Conservation (phyloP, 2,329 filamentous ascomycete genomes). For the Xylariales sp. region DNA sequence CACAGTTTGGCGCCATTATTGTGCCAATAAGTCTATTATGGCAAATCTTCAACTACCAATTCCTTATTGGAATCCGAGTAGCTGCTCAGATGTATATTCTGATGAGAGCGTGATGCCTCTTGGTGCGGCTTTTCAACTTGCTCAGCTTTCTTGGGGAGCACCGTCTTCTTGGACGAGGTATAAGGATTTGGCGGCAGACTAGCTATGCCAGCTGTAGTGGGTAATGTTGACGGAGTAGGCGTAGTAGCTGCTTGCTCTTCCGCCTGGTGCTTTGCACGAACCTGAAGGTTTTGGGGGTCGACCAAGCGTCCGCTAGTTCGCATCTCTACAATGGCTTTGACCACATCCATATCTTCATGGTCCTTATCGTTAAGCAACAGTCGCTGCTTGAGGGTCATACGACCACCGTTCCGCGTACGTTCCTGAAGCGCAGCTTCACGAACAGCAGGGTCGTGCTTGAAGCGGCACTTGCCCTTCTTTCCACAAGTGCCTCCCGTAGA, state of each 20-base stretch:
- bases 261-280: constrained; percentile 48
- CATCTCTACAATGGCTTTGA: constrained; percentile 74
- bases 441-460: constrained; percentile 73
- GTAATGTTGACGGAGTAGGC: constrained; percentile 44
- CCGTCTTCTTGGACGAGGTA: constrained; percentile 46
- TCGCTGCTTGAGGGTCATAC: constrained; percentile 74
- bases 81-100: constrained; percentile 20
- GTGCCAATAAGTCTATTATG: constrained; percentile 10
- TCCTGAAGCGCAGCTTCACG: constrained; percentile 72
- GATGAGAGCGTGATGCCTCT: constrained; percentile 55
- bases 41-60: constrained; percentile 38
- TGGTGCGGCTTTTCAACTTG: constrained; percentile 51
- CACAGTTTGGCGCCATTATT: not conserved
- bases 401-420: constrained; percentile 72
- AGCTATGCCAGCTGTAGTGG: constrained; percentile 45
- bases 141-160: constrained; percentile 24
- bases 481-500: constrained; percentile 75
- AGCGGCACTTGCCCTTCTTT: constrained; percentile 81
- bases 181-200: constrained; percentile 51
- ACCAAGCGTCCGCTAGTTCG: constrained; percentile 68
- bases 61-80: constrained; percentile 46
- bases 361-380: constrained; percentile 75
- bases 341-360: constrained; percentile 73
- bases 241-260: constrained; percentile 39
- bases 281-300: constrained; percentile 48